Base-by-base conservation (phyloP, 768 basidiomycete species). In the Mycena haematopus region DNA sequence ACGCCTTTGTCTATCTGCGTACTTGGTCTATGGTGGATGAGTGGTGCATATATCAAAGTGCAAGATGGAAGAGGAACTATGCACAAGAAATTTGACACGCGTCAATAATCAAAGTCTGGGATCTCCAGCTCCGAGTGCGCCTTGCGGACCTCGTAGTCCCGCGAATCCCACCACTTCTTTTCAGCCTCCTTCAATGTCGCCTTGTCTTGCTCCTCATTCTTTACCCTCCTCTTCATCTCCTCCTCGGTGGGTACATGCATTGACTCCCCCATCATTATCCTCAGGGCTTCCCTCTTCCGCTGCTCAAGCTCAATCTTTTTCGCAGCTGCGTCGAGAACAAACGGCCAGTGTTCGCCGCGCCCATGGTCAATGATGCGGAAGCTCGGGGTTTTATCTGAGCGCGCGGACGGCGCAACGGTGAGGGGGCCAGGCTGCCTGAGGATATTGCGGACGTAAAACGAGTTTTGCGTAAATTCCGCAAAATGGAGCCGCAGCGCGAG, bases 311-410 rank as follows among this genome's bases (percentile, higher is more conserved):
- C 44, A 22, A 57, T 63, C 15, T 36, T 8, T 35, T 44, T 17
- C 50, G 57, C 24, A 10, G 36, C 56, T 8, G 56, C 46, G 2
- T 19, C 52, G 17, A 54, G 57, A 6, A 54, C 2, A 21, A 54
- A 36, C 52, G 27, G 57, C 62, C 45, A 63, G 38, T 54, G 22
- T 58, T 67, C 65, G 33, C 60, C 66, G 5, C 82, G 73, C 17
- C 83, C 83, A 50, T 83, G 83, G 65, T 84, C 83, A 53, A 84
- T 82, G 64, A 84, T 60, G 24, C 82, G 76, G 68, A 81, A 84
- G 58, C 72, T 74, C n/a, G 78, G 76, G 3, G 55, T 53, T 6
- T 46, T 19, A 25, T 61, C 2, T 19, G 74, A 73, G 42, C 79
- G 75, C 49, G 59, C 33, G 21, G 52, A 24, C 0, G 70, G 74